Evolutionary conservation across 805 yeast species (phyloP).

Genomic region (Zygoascus biomembranicola): DNA sequence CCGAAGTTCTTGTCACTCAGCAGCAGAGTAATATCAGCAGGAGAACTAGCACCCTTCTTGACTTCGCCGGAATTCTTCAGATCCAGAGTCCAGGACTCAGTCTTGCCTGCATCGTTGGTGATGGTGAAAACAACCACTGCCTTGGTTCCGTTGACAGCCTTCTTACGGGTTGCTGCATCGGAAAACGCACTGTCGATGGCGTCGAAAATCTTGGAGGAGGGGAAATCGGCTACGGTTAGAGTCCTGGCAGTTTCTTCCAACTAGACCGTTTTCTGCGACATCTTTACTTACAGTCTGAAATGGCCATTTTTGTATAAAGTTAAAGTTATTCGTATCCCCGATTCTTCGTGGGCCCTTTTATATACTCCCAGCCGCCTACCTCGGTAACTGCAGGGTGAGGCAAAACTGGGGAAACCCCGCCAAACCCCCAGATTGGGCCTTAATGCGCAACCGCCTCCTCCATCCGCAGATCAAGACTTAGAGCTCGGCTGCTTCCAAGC

Average conservation of each 20-base stretch:
- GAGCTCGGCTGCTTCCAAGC: constrained; percentile 17
- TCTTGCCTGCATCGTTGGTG: constrained; percentile 51
- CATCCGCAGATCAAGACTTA: constrained; percentile 18
- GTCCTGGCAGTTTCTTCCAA: neutral
- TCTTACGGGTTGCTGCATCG: constrained; percentile 25
- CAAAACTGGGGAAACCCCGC: neutral
- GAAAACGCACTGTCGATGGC: constrained; percentile 26
- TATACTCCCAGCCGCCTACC: neutral
- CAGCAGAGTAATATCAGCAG: constrained; percentile 56
- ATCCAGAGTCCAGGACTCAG: constrained; percentile 59
- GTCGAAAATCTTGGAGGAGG: constrained; percentile 33
- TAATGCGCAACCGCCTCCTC: constrained; percentile 1
- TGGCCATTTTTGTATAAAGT: neutral
- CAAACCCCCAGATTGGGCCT: neutral
- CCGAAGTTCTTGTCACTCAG: constrained; percentile 63
- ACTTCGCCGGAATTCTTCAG: constrained; percentile 52
- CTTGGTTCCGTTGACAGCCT: constrained; percentile 40
- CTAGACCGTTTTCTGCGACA: neutral
- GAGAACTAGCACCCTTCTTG: constrained; percentile 37
- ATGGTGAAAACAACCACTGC: constrained; percentile 60
- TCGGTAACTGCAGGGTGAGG: neutral
- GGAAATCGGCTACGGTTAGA: constrained; percentile 26
- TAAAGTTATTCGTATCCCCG: neutral
- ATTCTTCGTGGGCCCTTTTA: neutral
- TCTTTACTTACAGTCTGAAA: constrained; percentile 1